Percentiles rank a stretch among this genome's conserved stretches.
These are phyloP conservation scores for Saitozyma sp. DNA, from an alignment of 768 basidiomycete genomes.

Conservation along the genomic window DNA sequence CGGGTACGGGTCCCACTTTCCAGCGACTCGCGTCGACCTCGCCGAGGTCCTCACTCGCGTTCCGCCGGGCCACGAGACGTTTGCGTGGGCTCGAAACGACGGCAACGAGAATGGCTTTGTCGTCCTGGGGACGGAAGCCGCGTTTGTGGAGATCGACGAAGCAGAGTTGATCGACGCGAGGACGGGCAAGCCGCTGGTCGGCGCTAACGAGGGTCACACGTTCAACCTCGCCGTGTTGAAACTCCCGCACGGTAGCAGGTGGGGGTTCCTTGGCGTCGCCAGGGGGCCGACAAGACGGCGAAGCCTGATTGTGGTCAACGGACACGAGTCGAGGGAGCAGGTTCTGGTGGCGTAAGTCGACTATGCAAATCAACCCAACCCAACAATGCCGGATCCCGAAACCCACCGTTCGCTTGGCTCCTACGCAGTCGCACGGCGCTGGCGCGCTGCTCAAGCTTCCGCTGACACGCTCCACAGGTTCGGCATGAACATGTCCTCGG, in stretches of 20 bases:
- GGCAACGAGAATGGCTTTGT: too few species aligned
- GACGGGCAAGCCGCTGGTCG: slow-evolving; percentile 1
- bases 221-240: slow-evolving; percentile 18
- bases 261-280: slow-evolving; percentile 17
- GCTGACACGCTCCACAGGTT: neutral
- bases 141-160: slow-evolving; percentile 9
- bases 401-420: too few species aligned
- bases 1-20: too few species aligned
- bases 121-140: too few species aligned
- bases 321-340: slow-evolving; percentile 13
- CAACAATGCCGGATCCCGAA: neutral
- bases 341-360: slow-evolving; percentile 18
- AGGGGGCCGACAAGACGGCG: slow-evolving; percentile 16
- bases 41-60: too few species aligned
- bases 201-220: slow-evolving; percentile 9
- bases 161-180: slow-evolving; percentile 10
- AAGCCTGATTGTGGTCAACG: slow-evolving; percentile 14
- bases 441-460: too few species aligned
- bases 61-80: too few species aligned
- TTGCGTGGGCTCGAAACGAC: too few species aligned
- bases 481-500: slow-evolving; percentile 11
- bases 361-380: neutral
- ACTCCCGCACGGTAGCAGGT: slow-evolving; percentile 14
- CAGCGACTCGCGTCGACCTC: too few species aligned
- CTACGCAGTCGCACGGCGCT: too few species aligned